These are phyloP conservation scores for Epichloe sp. DNA, from an alignment of 2,329 filamentous ascomycete genomes.

Conservation along the genomic window DNA sequence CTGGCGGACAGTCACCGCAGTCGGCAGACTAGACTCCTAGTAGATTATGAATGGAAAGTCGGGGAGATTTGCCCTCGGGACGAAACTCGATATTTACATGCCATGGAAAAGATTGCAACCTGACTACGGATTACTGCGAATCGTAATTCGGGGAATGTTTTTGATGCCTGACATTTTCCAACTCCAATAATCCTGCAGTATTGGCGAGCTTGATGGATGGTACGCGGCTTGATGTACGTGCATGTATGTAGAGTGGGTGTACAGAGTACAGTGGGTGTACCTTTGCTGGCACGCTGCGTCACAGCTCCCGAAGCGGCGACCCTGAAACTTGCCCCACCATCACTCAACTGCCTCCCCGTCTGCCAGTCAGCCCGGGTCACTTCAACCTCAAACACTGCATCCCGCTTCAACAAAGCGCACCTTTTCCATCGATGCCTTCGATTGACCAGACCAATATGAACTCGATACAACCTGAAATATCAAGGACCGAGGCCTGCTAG, in stretches of 20 bases:
- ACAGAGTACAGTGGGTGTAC: too few relatives aligned
- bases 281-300: background rate
- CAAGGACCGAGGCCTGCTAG: background rate
- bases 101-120: background rate
- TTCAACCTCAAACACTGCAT: background rate
- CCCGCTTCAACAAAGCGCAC: background rate
- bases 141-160: too few relatives aligned
- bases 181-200: too few relatives aligned
- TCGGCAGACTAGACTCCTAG: constrained; percentile 7
- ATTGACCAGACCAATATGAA: constrained; percentile 1
- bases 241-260: too few relatives aligned
- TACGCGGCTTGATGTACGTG: too few relatives aligned
- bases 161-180: too few relatives aligned
- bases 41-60: background rate
- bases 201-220: too few relatives aligned
- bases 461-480: background rate
- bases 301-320: background rate
- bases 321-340: constrained; percentile 1
- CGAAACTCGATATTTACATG: background rate
- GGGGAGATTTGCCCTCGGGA: background rate
- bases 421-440: background rate
- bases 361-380: background rate
- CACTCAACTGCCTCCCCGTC: background rate
- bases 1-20: constrained; percentile 19
- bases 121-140: too few relatives aligned